Evolutionary conservation across 2,329 filamentous ascomycete genomes (phyloP).

Genomic region (Alternaria burnsii): DNA sequence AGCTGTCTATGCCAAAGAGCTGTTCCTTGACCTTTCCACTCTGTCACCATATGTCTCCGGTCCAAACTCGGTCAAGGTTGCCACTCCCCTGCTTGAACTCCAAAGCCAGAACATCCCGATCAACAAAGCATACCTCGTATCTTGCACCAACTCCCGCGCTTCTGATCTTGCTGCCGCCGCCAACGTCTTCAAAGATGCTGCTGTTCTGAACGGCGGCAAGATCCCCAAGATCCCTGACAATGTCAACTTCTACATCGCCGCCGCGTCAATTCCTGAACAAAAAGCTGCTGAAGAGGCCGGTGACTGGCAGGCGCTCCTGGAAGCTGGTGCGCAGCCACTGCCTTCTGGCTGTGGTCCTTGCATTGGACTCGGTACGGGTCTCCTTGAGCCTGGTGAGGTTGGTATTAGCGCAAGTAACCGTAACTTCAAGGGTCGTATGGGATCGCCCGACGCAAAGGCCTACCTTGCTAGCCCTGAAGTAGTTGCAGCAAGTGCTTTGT

Average conservation of each 20-base stretch:
- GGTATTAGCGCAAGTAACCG: constrained; percentile 85
- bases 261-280: constrained; percentile 83
- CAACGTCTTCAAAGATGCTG: constrained; percentile 82
- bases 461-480: constrained; percentile 91
- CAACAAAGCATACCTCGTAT: constrained; percentile 86
- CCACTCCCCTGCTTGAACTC: constrained; percentile 78
- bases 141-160: constrained; percentile 85
- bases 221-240: constrained; percentile 75
- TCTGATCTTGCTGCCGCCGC: constrained; percentile 86
- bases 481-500: constrained; percentile 86
- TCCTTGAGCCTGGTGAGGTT: constrained; percentile 85
- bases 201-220: constrained; percentile 65
- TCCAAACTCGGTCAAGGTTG: constrained; percentile 89
- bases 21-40: constrained; percentile 83
- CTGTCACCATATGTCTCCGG: constrained; percentile 85
- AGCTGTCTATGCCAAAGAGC: constrained; percentile 81
- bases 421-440: constrained; percentile 94
- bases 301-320: constrained; percentile 83
- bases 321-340: constrained; percentile 77
- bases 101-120: constrained; percentile 77
- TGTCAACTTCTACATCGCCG: constrained; percentile 89
- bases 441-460: constrained; percentile 77
- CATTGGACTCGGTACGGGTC: constrained; percentile 82
- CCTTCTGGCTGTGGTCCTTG: constrained; percentile 83
- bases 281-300: constrained; percentile 78